Conservation (phyloP, 1,284 basidiomycete species). For the Ceratobasidium papillatum region DNA sequence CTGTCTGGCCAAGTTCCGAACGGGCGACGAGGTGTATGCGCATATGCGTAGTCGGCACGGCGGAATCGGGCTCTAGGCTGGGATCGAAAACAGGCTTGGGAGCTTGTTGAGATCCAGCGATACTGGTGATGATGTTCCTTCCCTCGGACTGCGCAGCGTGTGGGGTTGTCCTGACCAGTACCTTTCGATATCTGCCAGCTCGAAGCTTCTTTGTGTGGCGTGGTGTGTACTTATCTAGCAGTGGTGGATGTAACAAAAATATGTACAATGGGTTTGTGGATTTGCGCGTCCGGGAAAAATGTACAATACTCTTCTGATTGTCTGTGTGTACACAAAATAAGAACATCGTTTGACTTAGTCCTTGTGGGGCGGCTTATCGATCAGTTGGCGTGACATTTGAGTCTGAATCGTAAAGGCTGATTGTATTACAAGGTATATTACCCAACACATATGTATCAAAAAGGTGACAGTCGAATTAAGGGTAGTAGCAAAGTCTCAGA, state of each 20-base stretch:
- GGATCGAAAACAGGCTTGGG: constrained; percentile 4
- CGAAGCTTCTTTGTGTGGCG: not conserved
- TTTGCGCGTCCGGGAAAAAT: not conserved
- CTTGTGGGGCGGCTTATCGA: too few relatives aligned
- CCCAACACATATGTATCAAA: too few relatives aligned
- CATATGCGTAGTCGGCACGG: constrained; percentile 66
- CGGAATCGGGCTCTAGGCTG: constrained; percentile 56
- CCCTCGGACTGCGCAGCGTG: not conserved
- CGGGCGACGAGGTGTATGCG: constrained; percentile 65
- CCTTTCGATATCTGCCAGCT: constrained; percentile 38
- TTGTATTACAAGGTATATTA: too few relatives aligned
- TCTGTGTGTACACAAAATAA: not conserved
- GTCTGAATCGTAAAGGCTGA: too few relatives aligned
- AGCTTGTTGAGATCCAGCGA: constrained; percentile 39
- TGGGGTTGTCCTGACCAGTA: constrained; percentile 30
- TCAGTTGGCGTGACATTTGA: too few relatives aligned
- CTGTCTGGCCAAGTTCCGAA: constrained; percentile 70
- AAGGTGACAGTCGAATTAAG: too few relatives aligned
- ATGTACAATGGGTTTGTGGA: not conserved
- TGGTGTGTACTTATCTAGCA: not conserved
- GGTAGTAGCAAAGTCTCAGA: too few relatives aligned
- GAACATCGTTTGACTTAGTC: not conserved
- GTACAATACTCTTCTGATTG: not conserved
- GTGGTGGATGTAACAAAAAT: not conserved
- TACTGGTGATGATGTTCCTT: constrained; percentile 28